A percentile compares a stretch with the other conserved stretches of the same genome.
These are phyloP conservation scores for Termitomyces eurrhizus DNA, from an alignment of 768 basidiomycete genomes.

Conservation along the genomic window DNA sequence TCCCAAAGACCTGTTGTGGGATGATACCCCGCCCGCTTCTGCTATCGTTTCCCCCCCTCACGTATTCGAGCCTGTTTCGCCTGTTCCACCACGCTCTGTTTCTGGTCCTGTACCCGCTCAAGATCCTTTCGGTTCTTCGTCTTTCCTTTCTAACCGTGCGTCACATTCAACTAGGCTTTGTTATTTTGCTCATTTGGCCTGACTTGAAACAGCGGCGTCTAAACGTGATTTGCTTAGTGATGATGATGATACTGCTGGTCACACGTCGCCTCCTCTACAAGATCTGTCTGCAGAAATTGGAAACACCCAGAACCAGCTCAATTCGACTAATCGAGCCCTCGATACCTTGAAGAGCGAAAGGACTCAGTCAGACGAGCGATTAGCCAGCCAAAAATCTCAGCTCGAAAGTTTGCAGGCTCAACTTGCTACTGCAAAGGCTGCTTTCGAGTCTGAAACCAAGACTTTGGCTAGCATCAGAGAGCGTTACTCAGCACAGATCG, in stretches of 20 bases:
- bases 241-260: constrained; percentile 54
- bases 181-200: not conserved
- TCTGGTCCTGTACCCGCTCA: constrained; percentile 21
- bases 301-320: constrained; percentile 80
- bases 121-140: constrained; percentile 51
- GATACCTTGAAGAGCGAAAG: constrained; percentile 66
- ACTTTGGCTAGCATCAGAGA: constrained; percentile 65
- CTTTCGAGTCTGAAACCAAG: constrained; percentile 82
- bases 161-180: not conserved
- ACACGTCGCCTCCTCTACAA: constrained; percentile 49
- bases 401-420: constrained; percentile 81
- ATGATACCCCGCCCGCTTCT: constrained; percentile 51
- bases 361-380: constrained; percentile 54
- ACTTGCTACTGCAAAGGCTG: constrained; percentile 75
- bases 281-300: constrained; percentile 85
- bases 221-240: constrained; percentile 65
- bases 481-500: constrained; percentile 60
- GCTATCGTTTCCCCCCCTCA: constrained; percentile 38
- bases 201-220: constrained; percentile 9
- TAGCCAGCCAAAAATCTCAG: constrained; percentile 68
- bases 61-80: constrained; percentile 22
- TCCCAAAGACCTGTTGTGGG: constrained; percentile 45
- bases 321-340: constrained; percentile 72
- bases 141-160: constrained; percentile 26
- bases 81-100: constrained; percentile 22